Evolutionary conservation across 345 rosid genomes (phyloP).

Genomic region (Clarkia xantiana): DNA sequence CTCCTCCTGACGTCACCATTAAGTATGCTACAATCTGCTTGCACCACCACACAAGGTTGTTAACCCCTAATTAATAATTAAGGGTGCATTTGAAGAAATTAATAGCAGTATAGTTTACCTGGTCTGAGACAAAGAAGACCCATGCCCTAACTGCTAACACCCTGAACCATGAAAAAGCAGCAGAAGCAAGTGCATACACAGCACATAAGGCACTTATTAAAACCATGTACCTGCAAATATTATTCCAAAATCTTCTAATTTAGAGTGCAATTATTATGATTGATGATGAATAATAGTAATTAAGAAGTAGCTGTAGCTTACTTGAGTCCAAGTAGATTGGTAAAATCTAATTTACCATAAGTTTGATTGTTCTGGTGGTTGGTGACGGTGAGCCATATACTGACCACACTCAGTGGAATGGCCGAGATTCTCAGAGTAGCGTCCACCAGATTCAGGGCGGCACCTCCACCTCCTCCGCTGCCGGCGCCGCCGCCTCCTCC

Average conservation of each 20-base stretch:
- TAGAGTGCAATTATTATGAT: background rate
- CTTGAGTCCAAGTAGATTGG: slow-evolving; percentile 62
- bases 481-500: background rate
- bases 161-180: slow-evolving; percentile 38
- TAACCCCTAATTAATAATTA: no score
- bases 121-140: slow-evolving; percentile 77
- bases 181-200: slow-evolving; percentile 54
- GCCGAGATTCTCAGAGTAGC: slow-evolving; percentile 52
- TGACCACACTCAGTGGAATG: slow-evolving; percentile 59
- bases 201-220: slow-evolving; percentile 46
- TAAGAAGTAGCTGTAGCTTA: slow-evolving; percentile 12
- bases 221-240: slow-evolving; percentile 49
- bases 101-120: no score
- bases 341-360: slow-evolving; percentile 43
- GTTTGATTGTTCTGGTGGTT: slow-evolving; percentile 42
- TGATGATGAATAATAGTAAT: background rate
- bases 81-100: background rate
- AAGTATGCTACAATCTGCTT: slow-evolving; percentile 62
- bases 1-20: slow-evolving; percentile 66
- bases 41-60: background rate
- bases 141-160: slow-evolving; percentile 50
- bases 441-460: slow-evolving; percentile 39
- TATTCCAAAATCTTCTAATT: background rate
- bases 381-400: slow-evolving; percentile 69
- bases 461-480: slow-evolving; percentile 8